phyloP scores from a whole-genome alignment of 208 protist genomes.

The Trypanosoma platydactyli region DNA sequence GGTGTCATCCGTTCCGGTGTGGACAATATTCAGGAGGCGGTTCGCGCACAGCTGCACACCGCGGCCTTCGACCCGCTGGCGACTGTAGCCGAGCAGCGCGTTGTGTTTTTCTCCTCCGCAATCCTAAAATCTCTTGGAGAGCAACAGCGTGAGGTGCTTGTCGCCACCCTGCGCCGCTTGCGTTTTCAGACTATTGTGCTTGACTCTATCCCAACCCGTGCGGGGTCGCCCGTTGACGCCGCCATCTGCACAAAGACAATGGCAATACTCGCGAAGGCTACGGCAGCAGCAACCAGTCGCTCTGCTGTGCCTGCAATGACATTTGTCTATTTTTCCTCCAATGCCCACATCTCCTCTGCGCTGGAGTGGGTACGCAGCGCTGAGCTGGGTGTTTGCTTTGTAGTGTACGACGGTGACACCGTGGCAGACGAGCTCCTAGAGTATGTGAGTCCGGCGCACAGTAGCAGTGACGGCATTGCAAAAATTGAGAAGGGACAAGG shows the following conservation, averaged over 20 bases:
- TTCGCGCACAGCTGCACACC: constrained; percentile 49
- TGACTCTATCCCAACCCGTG: constrained; percentile 54
- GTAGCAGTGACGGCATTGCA: constrained; percentile 38
- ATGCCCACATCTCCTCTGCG: constrained; percentile 65
- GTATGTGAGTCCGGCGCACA: constrained; percentile 37
- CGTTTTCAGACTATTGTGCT: constrained; percentile 67
- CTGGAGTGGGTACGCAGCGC: constrained; percentile 43
- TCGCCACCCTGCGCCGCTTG: constrained; percentile 54
- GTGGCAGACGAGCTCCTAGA: constrained; percentile 67
- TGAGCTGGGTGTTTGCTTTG: constrained; percentile 54
- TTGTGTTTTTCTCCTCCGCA: constrained; percentile 71
- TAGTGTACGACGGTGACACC: constrained; percentile 59
- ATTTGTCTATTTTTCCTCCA: constrained; percentile 45
- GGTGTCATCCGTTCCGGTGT: constrained; percentile 41
- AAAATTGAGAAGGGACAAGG: constrained; percentile 42
- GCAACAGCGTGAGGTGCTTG: constrained; percentile 39
- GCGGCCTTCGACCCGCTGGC: background rate
- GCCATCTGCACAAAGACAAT: constrained; percentile 74
- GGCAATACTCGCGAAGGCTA: constrained; percentile 15
- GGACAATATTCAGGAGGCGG: constrained; percentile 38
- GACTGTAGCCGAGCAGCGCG: constrained; percentile 39
- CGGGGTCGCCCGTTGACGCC: constrained; percentile 66
- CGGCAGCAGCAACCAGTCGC: no score
- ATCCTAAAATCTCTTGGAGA: constrained; percentile 44
- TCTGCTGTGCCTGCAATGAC: background rate